Percentiles rank a stretch among this genome's conserved stretches.
Conservation (phyloP, 495 filamentous ascomycete genomes). For the Penicillium angulare region DNA sequence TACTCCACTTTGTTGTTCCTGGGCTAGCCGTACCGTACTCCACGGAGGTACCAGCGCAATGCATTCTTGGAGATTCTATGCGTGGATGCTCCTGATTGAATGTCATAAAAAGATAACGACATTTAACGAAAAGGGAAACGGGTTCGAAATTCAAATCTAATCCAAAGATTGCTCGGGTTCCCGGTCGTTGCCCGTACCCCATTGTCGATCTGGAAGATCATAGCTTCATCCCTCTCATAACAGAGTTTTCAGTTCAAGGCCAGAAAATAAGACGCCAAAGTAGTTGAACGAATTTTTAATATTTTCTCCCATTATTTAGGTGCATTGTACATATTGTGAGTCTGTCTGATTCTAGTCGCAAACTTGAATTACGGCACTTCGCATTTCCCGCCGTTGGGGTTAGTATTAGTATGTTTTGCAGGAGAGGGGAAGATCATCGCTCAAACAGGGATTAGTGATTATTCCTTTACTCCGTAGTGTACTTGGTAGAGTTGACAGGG, state of each 20-base stretch:
- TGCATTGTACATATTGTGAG: neutral
- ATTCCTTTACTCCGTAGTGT: too few relatives aligned
- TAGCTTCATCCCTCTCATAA: too few relatives aligned
- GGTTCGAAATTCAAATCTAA: too few relatives aligned
- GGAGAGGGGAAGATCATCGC: conserved; percentile 8
- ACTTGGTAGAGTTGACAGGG: neutral
- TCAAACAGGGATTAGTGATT: conserved; percentile 2
- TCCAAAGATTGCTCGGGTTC: too few relatives aligned
- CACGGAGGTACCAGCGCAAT: too few relatives aligned
- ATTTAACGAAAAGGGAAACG: too few relatives aligned
- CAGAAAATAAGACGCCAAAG: neutral
- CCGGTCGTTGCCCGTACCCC: too few relatives aligned
- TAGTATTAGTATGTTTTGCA: neutral
- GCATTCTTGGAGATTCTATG: too few relatives aligned
- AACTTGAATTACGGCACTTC: neutral
- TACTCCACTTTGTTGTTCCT: conserved; percentile 8
- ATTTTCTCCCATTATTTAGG: neutral
- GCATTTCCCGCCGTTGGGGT: neutral
- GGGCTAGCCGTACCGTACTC: too few relatives aligned
- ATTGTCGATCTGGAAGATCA: conserved; percentile 2
- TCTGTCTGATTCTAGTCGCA: neutral
- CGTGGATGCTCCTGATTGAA: too few relatives aligned
- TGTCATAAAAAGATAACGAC: too few relatives aligned
- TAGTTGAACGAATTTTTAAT: neutral
- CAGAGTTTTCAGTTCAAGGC: too few relatives aligned